These are phyloP conservation scores for Yamadazyma oceani DNA, from an alignment of 1,139 yeast species.

Conservation along the genomic window DNA sequence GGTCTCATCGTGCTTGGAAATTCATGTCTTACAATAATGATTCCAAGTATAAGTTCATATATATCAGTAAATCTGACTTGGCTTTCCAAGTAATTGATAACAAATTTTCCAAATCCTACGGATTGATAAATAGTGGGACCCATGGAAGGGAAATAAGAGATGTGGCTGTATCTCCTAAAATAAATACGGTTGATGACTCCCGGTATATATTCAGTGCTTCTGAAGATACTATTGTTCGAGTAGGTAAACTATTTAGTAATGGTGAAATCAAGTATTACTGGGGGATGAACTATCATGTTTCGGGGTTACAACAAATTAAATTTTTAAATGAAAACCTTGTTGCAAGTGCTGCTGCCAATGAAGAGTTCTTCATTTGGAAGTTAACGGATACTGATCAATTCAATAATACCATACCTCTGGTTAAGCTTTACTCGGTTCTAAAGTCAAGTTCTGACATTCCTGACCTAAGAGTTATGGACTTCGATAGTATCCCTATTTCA, in stretches of 20 bases:
- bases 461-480: slow-evolving; percentile 88
- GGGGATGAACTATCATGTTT: slow-evolving; percentile 77
- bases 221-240: slow-evolving; percentile 78
- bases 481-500: slow-evolving; percentile 44
- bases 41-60: slow-evolving; percentile 35
- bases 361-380: slow-evolving; percentile 83
- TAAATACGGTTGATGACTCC: slow-evolving; percentile 19
- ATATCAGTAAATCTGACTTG: slow-evolving; percentile 55
- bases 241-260: slow-evolving; percentile 44
- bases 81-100: slow-evolving; percentile 27
- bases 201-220: slow-evolving; percentile 69
- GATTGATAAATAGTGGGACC: slow-evolving; percentile 54
- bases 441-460: slow-evolving; percentile 58
- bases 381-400: slow-evolving; percentile 9
- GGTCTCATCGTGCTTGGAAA: slow-evolving; percentile 85
- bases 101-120: slow-evolving; percentile 23
- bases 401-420: slow-evolving; percentile 36
- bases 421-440: slow-evolving; percentile 46
- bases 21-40: slow-evolving; percentile 25
- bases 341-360: slow-evolving; percentile 81
- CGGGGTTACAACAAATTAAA: slow-evolving; percentile 78
- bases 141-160: slow-evolving; percentile 90
- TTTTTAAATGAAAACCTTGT: slow-evolving; percentile 52
- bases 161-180: slow-evolving; percentile 46
- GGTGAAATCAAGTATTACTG: slow-evolving; percentile 52